phyloP scores from a whole-genome alignment of 129 eudicot species.

The Rutidosis leptorrhynchoides region DNA sequence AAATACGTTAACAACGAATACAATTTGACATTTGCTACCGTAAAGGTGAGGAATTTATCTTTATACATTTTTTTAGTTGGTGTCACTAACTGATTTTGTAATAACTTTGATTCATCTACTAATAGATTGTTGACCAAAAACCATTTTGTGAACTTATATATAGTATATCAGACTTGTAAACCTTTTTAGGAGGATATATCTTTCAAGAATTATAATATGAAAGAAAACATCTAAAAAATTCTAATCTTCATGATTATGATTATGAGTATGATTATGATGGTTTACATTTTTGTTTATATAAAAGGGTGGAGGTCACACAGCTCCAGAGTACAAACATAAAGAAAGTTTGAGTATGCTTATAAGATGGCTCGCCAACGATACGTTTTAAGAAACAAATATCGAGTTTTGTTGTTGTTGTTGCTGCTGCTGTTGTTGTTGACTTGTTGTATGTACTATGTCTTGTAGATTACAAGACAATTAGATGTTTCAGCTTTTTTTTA shows the following conservation, averaged over 20 bases:
- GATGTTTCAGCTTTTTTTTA: too few relatives aligned
- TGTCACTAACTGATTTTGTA: too few relatives aligned
- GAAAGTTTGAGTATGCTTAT: slow-evolving; percentile 28
- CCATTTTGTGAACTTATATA: too few relatives aligned
- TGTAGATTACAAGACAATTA: too few relatives aligned
- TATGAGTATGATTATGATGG: neutral
- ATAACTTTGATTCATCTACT: too few relatives aligned
- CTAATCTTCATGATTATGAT: too few relatives aligned
- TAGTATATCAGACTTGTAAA: too few relatives aligned
- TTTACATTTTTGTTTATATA: neutral
- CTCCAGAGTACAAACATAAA: slow-evolving; percentile 27
- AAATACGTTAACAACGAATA: slow-evolving; percentile 24
- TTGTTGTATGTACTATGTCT: neutral
- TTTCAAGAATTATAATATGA: too few relatives aligned
- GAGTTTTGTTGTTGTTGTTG: neutral
- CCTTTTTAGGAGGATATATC: too few relatives aligned
- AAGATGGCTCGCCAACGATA: slow-evolving; percentile 25
- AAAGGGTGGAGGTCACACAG: slow-evolving; percentile 39
- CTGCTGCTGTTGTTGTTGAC: neutral
- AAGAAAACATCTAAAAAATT: too few relatives aligned
- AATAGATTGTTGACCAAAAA: too few relatives aligned
- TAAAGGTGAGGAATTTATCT: slow-evolving; percentile 24
- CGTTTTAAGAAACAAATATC: slow-evolving; percentile 13
- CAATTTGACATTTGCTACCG: slow-evolving; percentile 28
- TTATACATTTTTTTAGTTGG: too few relatives aligned